Percentiles rank a stretch among this genome's conserved stretches.
These are phyloP conservation scores for Sequoia sempervirens DNA, from an alignment of 75 land plant genomes.

Conservation along the genomic window DNA sequence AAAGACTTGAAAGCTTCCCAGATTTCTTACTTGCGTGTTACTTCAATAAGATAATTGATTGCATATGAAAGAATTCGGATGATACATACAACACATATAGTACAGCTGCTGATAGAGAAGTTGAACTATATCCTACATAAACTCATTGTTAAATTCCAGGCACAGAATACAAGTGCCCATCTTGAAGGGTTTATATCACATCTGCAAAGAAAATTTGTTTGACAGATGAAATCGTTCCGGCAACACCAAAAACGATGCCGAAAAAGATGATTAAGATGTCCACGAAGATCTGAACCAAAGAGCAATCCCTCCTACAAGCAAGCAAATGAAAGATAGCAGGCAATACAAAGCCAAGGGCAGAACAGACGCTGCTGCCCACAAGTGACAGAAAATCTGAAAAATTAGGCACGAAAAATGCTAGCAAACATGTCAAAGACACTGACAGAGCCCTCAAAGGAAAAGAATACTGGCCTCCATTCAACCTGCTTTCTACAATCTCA, in stretches of 20 bases:
- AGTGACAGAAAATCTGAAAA: slow-evolving; percentile 75
- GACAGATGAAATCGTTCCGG: slow-evolving; percentile 56
- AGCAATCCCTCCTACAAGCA: slow-evolving; percentile 45
- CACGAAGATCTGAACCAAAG: slow-evolving; percentile 7
- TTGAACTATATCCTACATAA: background rate
- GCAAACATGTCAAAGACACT: slow-evolving; percentile 47
- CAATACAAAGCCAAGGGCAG: slow-evolving; percentile 66
- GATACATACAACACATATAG: background rate
- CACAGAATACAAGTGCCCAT: background rate
- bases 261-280: slow-evolving; percentile 42
- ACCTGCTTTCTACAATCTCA: slow-evolving; percentile 69
- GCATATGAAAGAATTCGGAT: too few relatives aligned
- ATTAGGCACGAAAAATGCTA: slow-evolving; percentile 73
- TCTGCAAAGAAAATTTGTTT: slow-evolving; percentile 30
- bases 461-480: slow-evolving; percentile 36
- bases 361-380: slow-evolving; percentile 87
- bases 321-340: slow-evolving; percentile 65
- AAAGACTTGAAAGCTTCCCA: background rate
- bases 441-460: slow-evolving; percentile 51
- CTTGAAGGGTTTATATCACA: background rate
- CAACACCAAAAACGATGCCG: slow-evolving; percentile 47
- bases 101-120: background rate
- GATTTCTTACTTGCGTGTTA: background rate
- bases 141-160: background rate
- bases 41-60: background rate